These are phyloP conservation scores for Secale cereale DNA, from an alignment of 176 grass and related monocot genomes.

Conservation along the genomic window DNA sequence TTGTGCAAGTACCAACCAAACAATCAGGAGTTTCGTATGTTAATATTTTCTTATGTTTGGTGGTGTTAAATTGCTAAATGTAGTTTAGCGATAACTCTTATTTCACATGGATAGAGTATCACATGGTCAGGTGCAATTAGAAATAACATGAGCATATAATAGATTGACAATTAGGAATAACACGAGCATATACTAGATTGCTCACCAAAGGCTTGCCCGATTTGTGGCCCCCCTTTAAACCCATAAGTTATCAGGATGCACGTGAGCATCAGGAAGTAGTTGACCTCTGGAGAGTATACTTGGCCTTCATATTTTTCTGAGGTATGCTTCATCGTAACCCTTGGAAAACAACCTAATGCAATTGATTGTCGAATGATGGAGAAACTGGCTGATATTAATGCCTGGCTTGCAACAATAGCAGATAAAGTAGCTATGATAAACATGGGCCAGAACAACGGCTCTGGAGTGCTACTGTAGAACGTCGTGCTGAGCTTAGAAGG, in stretches of 20 bases:
- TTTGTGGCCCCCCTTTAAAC: constrained; percentile 74
- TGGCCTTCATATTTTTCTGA: constrained; percentile 70
- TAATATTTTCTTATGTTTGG: background rate
- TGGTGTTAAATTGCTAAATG: background rate
- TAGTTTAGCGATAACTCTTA: background rate
- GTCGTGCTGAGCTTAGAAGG: constrained; percentile 57
- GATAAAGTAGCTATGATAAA: constrained; percentile 63
- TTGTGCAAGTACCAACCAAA: background rate
- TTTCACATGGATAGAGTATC: background rate
- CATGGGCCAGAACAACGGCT: constrained; percentile 75
- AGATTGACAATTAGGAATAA: constrained; percentile 11
- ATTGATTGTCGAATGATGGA: constrained; percentile 84
- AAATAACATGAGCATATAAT: background rate
- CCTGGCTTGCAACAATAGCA: constrained; percentile 75
- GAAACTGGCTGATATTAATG: constrained; percentile 79
- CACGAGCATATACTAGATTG: background rate
- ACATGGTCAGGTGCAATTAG: background rate
- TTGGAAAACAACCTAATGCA: constrained; percentile 74
- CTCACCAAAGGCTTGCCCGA: constrained; percentile 85
- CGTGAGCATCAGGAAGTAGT: constrained; percentile 65
- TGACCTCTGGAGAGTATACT: constrained; percentile 76
- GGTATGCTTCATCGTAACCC: constrained; percentile 82
- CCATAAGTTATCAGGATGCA: constrained; percentile 67
- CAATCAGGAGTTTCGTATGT: background rate
- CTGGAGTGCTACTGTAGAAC: constrained; percentile 67